Evolutionary conservation across 2,329 filamentous ascomycete genomes (phyloP).

Genomic region (Fusarium begoniae): DNA sequence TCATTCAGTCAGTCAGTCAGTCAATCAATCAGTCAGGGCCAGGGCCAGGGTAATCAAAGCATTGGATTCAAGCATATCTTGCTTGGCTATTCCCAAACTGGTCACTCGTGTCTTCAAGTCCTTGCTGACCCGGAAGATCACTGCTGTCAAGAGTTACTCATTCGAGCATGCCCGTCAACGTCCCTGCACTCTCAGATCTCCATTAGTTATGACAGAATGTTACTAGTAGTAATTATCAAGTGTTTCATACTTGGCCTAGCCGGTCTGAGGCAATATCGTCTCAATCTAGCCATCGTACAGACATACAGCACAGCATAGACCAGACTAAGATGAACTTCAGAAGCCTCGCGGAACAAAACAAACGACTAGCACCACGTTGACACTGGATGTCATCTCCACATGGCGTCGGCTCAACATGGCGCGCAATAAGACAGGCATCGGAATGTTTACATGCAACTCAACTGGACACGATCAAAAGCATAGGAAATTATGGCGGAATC

Average conservation of each 20-base stretch:
- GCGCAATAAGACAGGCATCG: conserved; percentile 25
- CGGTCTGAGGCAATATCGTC: neutral
- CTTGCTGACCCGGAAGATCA: conserved; percentile 35
- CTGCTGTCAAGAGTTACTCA: conserved; percentile 37
- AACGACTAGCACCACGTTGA: neutral
- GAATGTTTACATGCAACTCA: conserved; percentile 19
- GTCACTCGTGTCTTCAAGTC: conserved; percentile 35
- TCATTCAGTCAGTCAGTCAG: neutral
- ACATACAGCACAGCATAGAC: neutral
- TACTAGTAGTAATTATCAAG: neutral
- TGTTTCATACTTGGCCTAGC: conserved; percentile 37
- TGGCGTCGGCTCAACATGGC: conserved; percentile 39
- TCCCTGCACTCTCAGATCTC: conserved; percentile 24
- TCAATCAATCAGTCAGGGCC: neutral
- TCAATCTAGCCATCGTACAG: conserved; percentile 22
- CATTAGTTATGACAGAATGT: conserved; percentile 2
- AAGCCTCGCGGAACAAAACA: conserved; percentile 38
- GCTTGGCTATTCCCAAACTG: conserved; percentile 26
- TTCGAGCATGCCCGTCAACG: conserved; percentile 32
- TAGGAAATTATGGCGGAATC: neutral
- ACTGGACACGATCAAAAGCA: neutral
- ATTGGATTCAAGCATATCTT: conserved; percentile 3
- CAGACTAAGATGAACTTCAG: conserved; percentile 5
- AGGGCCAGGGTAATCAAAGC: neutral
- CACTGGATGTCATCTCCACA: conserved; percentile 32